Percentiles rank a stretch among this genome's conserved stretches.
These are phyloP conservation scores for Sanguinoderma infundibulare DNA, from an alignment of 1,284 basidiomycete species.

Conservation along the genomic window DNA sequence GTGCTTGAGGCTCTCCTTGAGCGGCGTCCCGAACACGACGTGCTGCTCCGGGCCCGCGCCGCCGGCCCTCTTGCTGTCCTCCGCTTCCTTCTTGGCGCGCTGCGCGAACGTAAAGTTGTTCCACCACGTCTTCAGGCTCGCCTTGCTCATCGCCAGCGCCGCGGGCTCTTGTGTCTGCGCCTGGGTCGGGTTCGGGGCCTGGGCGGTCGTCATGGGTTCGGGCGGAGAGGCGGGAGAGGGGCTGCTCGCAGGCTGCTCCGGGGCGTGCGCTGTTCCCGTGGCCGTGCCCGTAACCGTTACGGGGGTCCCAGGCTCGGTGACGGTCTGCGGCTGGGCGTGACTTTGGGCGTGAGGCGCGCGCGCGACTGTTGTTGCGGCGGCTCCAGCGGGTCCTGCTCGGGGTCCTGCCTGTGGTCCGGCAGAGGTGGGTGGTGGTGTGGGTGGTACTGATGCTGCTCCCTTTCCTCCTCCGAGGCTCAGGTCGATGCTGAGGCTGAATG, in stretches of 20 bases:
- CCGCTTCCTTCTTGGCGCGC: constrained; percentile 56
- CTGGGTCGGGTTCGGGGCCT: background rate
- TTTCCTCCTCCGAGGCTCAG: background rate
- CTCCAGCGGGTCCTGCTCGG: background rate
- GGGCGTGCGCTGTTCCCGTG: constrained; percentile 4
- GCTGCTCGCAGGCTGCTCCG: background rate
- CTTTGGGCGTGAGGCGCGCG: background rate
- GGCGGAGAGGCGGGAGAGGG: constrained; percentile 11
- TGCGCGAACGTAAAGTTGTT: constrained; percentile 71
- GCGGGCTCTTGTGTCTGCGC: constrained; percentile 24
- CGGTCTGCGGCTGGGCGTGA: background rate
- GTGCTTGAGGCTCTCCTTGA: constrained; percentile 83
- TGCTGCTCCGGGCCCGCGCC: constrained; percentile 10
- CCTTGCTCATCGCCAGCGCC: constrained; percentile 52
- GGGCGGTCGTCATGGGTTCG: constrained; percentile 21
- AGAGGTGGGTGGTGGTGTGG: too few species aligned
- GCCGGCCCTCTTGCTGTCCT: constrained; percentile 45
- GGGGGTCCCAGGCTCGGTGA: background rate
- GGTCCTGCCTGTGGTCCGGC: too few species aligned
- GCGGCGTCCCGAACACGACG: constrained; percentile 84
- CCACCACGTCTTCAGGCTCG: constrained; percentile 85
- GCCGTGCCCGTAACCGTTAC: background rate
- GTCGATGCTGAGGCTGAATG: constrained; percentile 7
- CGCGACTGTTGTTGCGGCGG: background rate
- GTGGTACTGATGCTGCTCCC: constrained; percentile 2